Evolutionary conservation across 2,329 filamentous ascomycete species (phyloP), one percentile per base, ranked within the genome.

Genomic region (Mycosphaerelloides madeirae): DNA sequence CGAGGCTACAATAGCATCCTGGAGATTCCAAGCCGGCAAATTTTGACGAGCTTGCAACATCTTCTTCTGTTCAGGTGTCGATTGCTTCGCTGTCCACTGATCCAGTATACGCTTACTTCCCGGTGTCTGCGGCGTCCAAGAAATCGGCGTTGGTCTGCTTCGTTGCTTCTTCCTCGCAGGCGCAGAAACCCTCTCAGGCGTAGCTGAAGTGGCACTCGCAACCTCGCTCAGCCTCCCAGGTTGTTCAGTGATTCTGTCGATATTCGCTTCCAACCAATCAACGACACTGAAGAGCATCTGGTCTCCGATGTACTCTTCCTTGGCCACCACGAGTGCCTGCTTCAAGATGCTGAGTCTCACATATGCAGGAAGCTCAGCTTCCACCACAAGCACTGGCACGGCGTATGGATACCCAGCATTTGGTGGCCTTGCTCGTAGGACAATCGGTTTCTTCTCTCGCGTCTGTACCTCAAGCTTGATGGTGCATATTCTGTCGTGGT

Each of bases 271-370:
- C 3, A 97, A 70, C 90, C 91, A 97, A 67, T 95, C 90, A 41
- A 91, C 78, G 11, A 95, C 76, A 53, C 87, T 87, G 66, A 90
- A 97, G 11, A 96, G 79, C 84, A 95, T 95, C 31, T 88, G 86
- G 61, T 94, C 88, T 18, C 88, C 91, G 12, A 83, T 69, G 22
- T 95, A 75, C 20, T 81, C 80, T 38, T 82, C 76, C 38, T 80
- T 72, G 2, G 89, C 82, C 61, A 91, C 81, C 3, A 78, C 73
- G 4, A 96, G 71, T 1, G 84, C 81, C 65, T 85, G 83, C 56
- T 87, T 84, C 57, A 93, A 80, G 29, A 95, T 83, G 59, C 89
- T 95, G 9, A 98, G 74, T 49, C 91, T 87, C 60, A 97, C 94
- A 60, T 98, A 95, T 3, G 93, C 88, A 15, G 93, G 93, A 11